These are phyloP conservation scores for Aspergillus coremiiformis DNA, from an alignment of 495 filamentous ascomycete genomes.

Conservation along the genomic window DNA sequence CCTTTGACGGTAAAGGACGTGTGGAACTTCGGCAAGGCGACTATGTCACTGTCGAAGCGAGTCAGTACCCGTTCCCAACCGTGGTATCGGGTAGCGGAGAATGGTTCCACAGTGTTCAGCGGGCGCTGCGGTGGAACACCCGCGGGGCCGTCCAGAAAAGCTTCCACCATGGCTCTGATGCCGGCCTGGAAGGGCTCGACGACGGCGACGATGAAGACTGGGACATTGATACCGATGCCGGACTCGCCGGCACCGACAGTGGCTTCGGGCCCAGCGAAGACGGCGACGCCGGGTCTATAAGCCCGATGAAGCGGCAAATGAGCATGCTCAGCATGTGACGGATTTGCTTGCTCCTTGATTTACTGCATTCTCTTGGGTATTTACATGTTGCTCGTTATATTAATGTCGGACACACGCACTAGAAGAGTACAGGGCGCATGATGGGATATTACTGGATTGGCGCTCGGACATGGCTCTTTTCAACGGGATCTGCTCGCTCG, in stretches of 20 bases:
- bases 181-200: slow-evolving; percentile 24
- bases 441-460: neutral
- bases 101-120: slow-evolving; percentile 90
- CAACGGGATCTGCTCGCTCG: neutral
- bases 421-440: neutral
- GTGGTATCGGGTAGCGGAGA: slow-evolving; percentile 70
- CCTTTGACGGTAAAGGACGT: slow-evolving; percentile 93
- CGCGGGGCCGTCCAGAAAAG: slow-evolving; percentile 79
- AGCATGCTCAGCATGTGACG: slow-evolving; percentile 47
- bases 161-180: slow-evolving; percentile 47
- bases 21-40: slow-evolving; percentile 87
- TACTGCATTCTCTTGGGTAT: neutral
- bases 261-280: slow-evolving; percentile 50
- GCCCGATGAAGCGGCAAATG: slow-evolving; percentile 62
- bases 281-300: slow-evolving; percentile 53
- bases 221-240: slow-evolving; percentile 78
- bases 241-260: slow-evolving; percentile 45
- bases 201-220: slow-evolving; percentile 43
- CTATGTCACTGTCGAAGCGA: slow-evolving; percentile 88
- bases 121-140: slow-evolving; percentile 89
- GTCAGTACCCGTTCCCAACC: slow-evolving; percentile 91
- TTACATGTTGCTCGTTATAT: neutral
- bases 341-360: neutral
- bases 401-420: neutral
- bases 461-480: neutral